A percentile compares a stretch with the other conserved stretches of the same genome.
Conservation (phyloP, 176 grass and related monocot genomes). For the Carex pumila region DNA sequence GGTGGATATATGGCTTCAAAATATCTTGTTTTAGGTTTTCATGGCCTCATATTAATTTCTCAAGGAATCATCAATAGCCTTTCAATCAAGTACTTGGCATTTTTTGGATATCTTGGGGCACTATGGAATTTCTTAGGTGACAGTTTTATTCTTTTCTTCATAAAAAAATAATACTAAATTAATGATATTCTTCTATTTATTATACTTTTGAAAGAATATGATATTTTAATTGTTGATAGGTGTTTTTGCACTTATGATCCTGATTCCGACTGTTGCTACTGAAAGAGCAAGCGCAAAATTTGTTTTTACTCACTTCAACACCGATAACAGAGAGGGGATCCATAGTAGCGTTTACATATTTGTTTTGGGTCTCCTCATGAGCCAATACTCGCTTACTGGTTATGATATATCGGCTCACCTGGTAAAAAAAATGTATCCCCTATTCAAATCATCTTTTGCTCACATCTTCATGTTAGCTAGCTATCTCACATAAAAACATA, state of each 20-base stretch:
- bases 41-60: constrained; percentile 33
- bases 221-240: background rate
- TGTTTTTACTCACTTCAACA: constrained; percentile 63
- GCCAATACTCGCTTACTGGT: constrained; percentile 55
- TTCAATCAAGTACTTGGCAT: constrained; percentile 42
- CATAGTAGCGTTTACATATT: constrained; percentile 44
- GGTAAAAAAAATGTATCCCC: constrained; percentile 15
- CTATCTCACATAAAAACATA: background rate
- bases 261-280: constrained; percentile 39
- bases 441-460: background rate
- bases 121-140: constrained; percentile 54
- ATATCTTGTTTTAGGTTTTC: constrained; percentile 48
- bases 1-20: constrained; percentile 71
- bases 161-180: background rate
- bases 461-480: background rate
- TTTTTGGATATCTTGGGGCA: constrained; percentile 48
- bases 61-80: constrained; percentile 75
- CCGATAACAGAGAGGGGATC: constrained; percentile 46
- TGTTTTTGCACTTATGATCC: constrained; percentile 42
- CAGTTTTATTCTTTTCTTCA: background rate
- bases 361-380: constrained; percentile 49
- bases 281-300: constrained; percentile 34
- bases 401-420: constrained; percentile 74
- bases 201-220: no score
- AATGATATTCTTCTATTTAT: background rate